These are phyloP conservation scores for Stemphylium beticola DNA, from an alignment of 2,329 filamentous ascomycete genomes.

Conservation along the genomic window DNA sequence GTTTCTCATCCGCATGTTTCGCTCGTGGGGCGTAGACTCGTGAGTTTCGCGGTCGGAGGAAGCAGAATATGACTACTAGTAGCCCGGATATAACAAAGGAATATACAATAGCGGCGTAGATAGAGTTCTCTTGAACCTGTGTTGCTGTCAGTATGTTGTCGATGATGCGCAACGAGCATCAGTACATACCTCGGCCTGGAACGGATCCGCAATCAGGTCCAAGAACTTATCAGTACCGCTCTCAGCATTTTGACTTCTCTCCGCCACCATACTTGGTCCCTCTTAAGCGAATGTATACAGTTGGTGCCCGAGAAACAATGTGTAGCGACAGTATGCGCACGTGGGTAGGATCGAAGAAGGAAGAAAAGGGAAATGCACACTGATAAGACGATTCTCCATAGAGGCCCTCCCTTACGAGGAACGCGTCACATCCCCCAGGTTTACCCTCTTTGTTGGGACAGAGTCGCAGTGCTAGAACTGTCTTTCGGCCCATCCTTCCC, in stretches of 20 bases:
- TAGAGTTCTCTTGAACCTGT: conserved; percentile 66
- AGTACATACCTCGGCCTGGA: conserved; percentile 40
- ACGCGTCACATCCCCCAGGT: conserved; percentile 12
- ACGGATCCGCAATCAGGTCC: conserved; percentile 50
- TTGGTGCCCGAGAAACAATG: neutral
- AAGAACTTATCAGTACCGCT: conserved; percentile 46
- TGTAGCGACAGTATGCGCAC: neutral
- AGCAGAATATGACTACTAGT: conserved; percentile 82
- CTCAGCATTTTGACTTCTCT: conserved; percentile 16
- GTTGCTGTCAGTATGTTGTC: neutral
- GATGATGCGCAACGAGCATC: neutral
- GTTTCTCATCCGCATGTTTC: conserved; percentile 89
- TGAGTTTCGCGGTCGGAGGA: conserved; percentile 87
- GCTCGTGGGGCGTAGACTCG: conserved; percentile 92
- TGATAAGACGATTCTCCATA: neutral
- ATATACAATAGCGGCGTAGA: conserved; percentile 80
- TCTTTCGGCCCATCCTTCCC: conserved; percentile 10
- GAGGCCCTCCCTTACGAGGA: neutral
- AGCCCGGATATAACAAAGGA: conserved; percentile 76
- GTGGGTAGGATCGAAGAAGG: neutral
- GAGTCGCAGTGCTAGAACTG: conserved; percentile 8
- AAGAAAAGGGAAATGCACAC: neutral
- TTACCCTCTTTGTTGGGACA: conserved; percentile 11
- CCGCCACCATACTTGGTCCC: conserved; percentile 16
- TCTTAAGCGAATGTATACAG: conserved; percentile 8